A percentile compares a stretch with the other conserved stretches of the same genome.
Evolutionary conservation across 805 yeast genomes (phyloP).

Genomic region (Hyphopichia homilentoma): DNA sequence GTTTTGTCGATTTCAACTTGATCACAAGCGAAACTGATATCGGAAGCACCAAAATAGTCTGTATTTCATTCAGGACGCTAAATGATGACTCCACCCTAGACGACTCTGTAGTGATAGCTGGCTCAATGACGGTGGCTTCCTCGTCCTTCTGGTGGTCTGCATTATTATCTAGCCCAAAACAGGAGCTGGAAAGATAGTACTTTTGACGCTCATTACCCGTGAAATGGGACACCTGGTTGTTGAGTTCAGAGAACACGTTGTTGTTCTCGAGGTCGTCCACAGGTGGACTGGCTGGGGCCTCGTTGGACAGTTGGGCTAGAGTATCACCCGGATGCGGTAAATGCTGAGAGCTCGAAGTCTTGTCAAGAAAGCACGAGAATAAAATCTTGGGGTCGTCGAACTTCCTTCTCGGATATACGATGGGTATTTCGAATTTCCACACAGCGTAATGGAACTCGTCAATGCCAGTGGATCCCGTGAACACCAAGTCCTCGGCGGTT

Average conservation of each 20-base stretch:
- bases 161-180: no score
- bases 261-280: neutral
- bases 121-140: no score
- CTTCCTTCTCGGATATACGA: slow-evolving; percentile 29
- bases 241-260: slow-evolving; percentile 1
- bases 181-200: neutral
- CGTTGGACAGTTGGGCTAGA: neutral
- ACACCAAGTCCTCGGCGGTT: slow-evolving; percentile 1
- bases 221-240: neutral
- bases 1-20: slow-evolving; percentile 43
- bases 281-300: neutral
- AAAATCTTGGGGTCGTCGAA: slow-evolving; percentile 21
- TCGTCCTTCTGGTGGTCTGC: no score
- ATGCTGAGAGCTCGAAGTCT: slow-evolving; percentile 3
- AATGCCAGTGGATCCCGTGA: slow-evolving; percentile 5
- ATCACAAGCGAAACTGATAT: slow-evolving; percentile 40
- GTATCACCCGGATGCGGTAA: neutral
- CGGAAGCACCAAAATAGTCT: slow-evolving; percentile 15
- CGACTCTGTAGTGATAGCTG: no score
- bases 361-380: slow-evolving; percentile 16
- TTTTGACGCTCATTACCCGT: neutral
- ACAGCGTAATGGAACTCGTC: slow-evolving; percentile 11
- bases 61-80: neutral
- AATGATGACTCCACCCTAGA: neutral
- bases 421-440: slow-evolving; percentile 28